Evolutionary conservation across 2,329 filamentous ascomycete species (phyloP), one percentile per base, ranked within the genome.

Genomic region (Cordyceps fumosorosea): DNA sequence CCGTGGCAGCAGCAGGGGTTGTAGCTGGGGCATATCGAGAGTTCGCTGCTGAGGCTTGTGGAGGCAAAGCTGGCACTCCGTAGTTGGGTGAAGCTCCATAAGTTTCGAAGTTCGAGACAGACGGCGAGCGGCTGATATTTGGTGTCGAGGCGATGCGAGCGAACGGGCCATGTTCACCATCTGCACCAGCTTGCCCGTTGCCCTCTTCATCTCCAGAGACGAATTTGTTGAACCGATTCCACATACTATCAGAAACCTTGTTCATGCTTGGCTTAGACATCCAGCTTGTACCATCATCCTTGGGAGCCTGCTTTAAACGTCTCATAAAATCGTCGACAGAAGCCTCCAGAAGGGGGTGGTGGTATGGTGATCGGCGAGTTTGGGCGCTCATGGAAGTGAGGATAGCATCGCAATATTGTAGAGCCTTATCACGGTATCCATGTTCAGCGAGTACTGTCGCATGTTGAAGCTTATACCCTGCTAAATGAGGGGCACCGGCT

Each of bases 181-280:
- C 85, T 10, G 80, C 84, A 60, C 81, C 81, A 0, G 83, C 85
- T 44, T 62, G 52, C 11, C 80, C 80, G 40, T 81, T 80, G 57
- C 96, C 92, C 58, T 84, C 85, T 60, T 98, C 93, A 64, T 97
- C 93, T 16, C 95, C 96, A 57, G 90, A 87, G 64, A 99, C 92
- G 71, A 99, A 99, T 70, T 92, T 97, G 76, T 93, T 98, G 76
- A 99, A 97, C 63, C 89, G 91, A 66, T 87, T 92, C 84, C 91
- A 93, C 72, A 98, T 86, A 40, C 89, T 91, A 64, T 89, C 92
- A 2, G 93, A 95, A 0, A 98, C 91, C 75, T 96, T 96, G 74
- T 96, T 93, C 84, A 98, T 96, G 73, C 87, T 97, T 7, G 93
- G 92, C 74, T 95, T 96, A 1, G 91, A 89, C 58, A 99, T 95